Evolutionary conservation across 805 yeast genomes (phyloP).

Genomic region (Candida golubevii): DNA sequence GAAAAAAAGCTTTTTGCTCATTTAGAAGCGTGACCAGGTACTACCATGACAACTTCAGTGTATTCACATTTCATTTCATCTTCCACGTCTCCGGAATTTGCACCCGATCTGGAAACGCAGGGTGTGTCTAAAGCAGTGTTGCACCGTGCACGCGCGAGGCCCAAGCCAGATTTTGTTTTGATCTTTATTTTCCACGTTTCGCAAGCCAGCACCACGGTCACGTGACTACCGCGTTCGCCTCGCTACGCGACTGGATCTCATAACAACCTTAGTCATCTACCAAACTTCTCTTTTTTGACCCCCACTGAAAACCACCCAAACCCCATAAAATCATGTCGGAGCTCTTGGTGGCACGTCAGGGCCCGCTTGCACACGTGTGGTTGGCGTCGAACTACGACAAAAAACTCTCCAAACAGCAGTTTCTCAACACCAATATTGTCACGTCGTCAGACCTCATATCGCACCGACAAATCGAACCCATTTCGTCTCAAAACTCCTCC

Average conservation of each 20-base stretch:
- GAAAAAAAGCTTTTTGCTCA: no score
- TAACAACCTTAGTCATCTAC: not conserved
- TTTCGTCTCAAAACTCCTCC: constrained; percentile 6
- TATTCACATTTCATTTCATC: no score
- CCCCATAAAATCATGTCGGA: constrained; percentile 9
- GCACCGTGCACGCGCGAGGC: no score
- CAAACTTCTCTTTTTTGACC: not conserved
- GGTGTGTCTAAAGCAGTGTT: no score
- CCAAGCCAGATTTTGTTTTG: no score
- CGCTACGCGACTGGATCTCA: not conserved
- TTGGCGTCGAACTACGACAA: constrained; percentile 85
- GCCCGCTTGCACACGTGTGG: constrained; percentile 90
- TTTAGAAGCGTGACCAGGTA: no score
- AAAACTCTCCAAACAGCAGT: constrained; percentile 66
- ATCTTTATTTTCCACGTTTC: no score
- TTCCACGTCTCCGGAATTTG: no score
- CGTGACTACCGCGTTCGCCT: no score
- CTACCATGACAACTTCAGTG: no score
- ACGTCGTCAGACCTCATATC: constrained; percentile 44
- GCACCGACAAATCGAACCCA: constrained; percentile 53
- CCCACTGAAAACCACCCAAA: not conserved
- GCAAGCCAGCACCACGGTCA: no score
- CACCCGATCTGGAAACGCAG: no score
- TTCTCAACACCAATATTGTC: constrained; percentile 65
- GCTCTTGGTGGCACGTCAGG: constrained; percentile 52